A percentile compares a stretch with the other conserved stretches of the same genome.
Evolutionary conservation across 192 early-diverging fungal genomes (phyloP).

Genomic region (Haplosporangium gracile): DNA sequence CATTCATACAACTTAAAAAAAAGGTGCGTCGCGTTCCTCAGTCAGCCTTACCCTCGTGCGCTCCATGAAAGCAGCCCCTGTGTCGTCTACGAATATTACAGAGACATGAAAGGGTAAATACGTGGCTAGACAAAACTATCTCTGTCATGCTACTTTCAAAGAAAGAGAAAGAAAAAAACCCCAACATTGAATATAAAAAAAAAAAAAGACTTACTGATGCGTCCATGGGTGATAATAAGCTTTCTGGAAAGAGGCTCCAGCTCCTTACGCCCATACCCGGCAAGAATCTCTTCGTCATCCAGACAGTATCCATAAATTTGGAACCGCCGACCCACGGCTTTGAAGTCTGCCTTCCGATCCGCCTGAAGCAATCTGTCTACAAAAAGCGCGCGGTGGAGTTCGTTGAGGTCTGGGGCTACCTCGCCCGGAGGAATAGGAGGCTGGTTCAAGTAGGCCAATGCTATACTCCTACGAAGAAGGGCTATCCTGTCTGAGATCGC

Average conservation of each 20-base stretch:
- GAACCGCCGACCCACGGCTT: slow-evolving; percentile 24
- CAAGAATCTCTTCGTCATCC: slow-evolving; percentile 48
- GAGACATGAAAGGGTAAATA: not conserved
- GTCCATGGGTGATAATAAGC: slow-evolving; percentile 32
- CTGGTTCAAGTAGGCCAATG: slow-evolving; percentile 18
- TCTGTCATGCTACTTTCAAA: too few species aligned
- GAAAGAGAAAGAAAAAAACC: not conserved
- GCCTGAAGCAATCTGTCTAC: slow-evolving; percentile 18
- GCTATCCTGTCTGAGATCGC: slow-evolving; percentile 28
- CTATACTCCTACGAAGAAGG: slow-evolving; percentile 32
- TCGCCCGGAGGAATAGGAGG: slow-evolving; percentile 17
- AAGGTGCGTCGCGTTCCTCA: not conserved
- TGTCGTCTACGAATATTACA: slow-evolving; percentile 15
- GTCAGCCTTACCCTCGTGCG: slow-evolving; percentile 29
- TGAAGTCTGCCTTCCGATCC: slow-evolving; percentile 23
- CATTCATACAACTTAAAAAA: not conserved
- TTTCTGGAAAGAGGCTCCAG: slow-evolving; percentile 29
- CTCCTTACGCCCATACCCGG: slow-evolving; percentile 21
- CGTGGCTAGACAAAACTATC: not conserved
- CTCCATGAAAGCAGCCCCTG: slow-evolving; percentile 46
- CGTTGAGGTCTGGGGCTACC: slow-evolving; percentile 20
- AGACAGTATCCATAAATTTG: slow-evolving; percentile 43
- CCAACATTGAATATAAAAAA: too few species aligned
- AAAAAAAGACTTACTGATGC: slow-evolving; percentile 2
- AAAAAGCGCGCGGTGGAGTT: slow-evolving; percentile 35